Conservation (phyloP, 768 basidiomycete genomes). For the Rhizopogon salebrosus region DNA sequence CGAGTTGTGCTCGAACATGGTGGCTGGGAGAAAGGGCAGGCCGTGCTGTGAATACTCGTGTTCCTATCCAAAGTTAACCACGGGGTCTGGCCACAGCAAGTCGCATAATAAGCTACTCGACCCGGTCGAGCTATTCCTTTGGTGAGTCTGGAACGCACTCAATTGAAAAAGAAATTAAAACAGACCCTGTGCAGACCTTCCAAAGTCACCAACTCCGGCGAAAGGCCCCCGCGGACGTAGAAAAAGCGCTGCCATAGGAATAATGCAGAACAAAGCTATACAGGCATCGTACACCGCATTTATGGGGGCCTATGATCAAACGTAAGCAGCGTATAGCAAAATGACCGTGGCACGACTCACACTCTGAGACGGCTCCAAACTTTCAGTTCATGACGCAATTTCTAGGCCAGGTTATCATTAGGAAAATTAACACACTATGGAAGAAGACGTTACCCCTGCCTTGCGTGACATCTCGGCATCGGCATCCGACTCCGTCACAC, state of each 20-base stretch:
- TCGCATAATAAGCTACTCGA: conserved; percentile 91
- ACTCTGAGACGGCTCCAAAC: conserved; percentile 25
- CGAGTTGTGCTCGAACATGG: conserved; percentile 72
- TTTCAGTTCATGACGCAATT: too few species aligned
- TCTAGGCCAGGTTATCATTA: too few species aligned
- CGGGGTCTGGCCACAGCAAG: conserved; percentile 94
- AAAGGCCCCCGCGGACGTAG: conserved; percentile 95
- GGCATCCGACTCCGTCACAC: too few species aligned
- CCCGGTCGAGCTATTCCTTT: conserved; percentile 72
- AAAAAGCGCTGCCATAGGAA: conserved; percentile 95
- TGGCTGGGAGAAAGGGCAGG: conserved; percentile 50
- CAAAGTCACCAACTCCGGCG: conserved; percentile 76
- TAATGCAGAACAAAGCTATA: conserved; percentile 80
- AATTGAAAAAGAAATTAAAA: neutral
- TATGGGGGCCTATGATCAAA: conserved; percentile 65
- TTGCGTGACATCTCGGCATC: too few species aligned
- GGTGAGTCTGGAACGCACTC: conserved; percentile 5
- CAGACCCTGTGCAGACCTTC: conserved; percentile 66
- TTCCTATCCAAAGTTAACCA: conserved; percentile 85
- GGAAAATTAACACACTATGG: too few species aligned
- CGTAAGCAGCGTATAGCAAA: conserved; percentile 1
- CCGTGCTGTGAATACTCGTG: conserved; percentile 45
- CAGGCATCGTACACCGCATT: conserved; percentile 95
- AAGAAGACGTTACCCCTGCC: too few species aligned
- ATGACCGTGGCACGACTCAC: conserved; percentile 37